Evolutionary conservation across 495 filamentous ascomycete genomes (phyloP), one percentile per base, ranked within the genome.

Genomic region (Immersiella caudata): DNA sequence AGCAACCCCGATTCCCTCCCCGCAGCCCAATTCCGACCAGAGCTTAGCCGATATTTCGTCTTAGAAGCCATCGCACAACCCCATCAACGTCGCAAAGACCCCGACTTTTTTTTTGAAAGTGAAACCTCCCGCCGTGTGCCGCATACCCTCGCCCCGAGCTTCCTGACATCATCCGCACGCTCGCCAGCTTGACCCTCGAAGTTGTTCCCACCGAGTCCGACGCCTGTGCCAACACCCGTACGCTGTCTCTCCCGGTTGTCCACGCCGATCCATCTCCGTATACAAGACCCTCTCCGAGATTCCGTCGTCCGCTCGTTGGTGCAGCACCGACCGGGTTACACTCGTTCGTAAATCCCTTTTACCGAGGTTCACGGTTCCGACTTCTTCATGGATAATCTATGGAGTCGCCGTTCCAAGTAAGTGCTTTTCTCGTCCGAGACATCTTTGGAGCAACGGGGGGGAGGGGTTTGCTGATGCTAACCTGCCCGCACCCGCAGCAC

Each of bases 401-500:
- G 93, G 93, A 93, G 89, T 84, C 91, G 93, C 78, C 91, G 93
- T 79, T 88, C 91, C 76, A 96, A 94, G 93, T 96, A 86, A 81
- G 90, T 82, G 27, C 12, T 20, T 55, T n/a, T 22, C 1, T 26
- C n/a, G 8, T 22, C 25, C 52, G 20, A 55, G n/a, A 11, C 52
- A 22, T n/a, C 18, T 3, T 52, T 52, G 12, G 49, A 52, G 5
- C 49, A n/a, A 22, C 21, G 12, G 2, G 52, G 3, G 9, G 52
- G 52, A 55, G 52, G 29, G 60, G 21, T 62, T 20, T 64, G 40
- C 55, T 25, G 40, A 64, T 49, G 49, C 61, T 63, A 27, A 63
- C 46, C 24, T 58, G 66, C 67, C 71, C 64, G 67, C 66, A 9
- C 70, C 16, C 22, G n/a, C 75, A 94, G 90, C 84, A 84, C 87